These are phyloP conservation scores for Macadamia integrifolia DNA, from an alignment of 164 flowering plant genomes.

Conservation along the genomic window DNA sequence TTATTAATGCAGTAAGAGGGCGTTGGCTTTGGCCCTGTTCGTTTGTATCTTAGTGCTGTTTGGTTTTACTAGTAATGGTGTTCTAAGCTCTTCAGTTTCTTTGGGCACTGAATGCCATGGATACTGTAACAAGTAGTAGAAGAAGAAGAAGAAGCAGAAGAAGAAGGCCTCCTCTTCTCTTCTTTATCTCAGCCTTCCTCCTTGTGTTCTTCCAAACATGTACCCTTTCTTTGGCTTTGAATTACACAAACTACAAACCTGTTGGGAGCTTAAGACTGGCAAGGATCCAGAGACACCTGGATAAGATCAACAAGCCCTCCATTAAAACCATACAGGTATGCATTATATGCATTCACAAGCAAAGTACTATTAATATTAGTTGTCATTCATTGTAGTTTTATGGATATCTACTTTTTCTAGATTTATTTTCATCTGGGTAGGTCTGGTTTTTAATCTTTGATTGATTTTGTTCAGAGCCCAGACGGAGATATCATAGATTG, in stretches of 20 bases:
- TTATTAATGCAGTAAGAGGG: conserved; percentile 11
- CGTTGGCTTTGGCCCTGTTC: conserved; percentile 16
- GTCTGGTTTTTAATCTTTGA: conserved; percentile 2
- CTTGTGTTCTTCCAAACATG: conserved; percentile 11
- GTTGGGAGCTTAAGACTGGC: conserved; percentile 58
- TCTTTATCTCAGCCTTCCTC: conserved; percentile 7
- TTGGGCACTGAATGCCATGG: conserved; percentile 45
- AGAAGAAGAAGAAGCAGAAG: conserved; percentile 12
- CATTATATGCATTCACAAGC: conserved; percentile 18
- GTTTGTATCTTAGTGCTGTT: conserved; percentile 3
- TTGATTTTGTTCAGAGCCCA: conserved; percentile 54
- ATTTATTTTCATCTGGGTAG: conserved; percentile 1
- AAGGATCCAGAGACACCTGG: conserved; percentile 57
- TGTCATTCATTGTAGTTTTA: not conserved
- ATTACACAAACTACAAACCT: conserved; percentile 43
- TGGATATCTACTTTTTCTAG: not conserved
- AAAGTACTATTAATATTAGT: too few relatives aligned
- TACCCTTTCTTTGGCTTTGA: conserved; percentile 24
- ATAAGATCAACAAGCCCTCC: conserved; percentile 64
- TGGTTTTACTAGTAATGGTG: conserved; percentile 29
- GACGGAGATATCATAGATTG: conserved; percentile 97
- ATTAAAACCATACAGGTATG: conserved; percentile 60
- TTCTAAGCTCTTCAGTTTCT: conserved; percentile 14
- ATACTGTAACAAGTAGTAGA: conserved; percentile 21
- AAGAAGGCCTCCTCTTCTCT: conserved; percentile 11